A percentile compares a stretch with the other conserved stretches of the same genome.
These are phyloP conservation scores for Talaromyces sp. DNA, from an alignment of 2,329 filamentous ascomycete species.

Conservation along the genomic window DNA sequence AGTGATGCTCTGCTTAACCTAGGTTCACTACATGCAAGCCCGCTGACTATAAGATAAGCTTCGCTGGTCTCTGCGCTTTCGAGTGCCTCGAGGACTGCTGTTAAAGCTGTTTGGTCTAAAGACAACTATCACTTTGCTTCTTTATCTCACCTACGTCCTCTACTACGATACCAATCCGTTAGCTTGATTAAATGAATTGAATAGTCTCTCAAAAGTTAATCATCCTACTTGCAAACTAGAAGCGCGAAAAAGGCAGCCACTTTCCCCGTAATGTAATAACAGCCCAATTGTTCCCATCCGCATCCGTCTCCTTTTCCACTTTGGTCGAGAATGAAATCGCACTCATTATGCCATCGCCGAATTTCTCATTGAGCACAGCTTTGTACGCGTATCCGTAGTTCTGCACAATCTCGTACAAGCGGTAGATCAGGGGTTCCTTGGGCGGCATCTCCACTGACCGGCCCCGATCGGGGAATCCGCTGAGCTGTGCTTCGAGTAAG, in stretches of 20 bases:
- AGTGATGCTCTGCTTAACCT: conserved; percentile 11
- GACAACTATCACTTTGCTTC: not conserved
- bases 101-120: conserved; percentile 19
- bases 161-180: conserved; percentile 2
- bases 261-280: conserved; percentile 80
- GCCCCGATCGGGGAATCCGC: conserved; percentile 76
- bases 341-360: conserved; percentile 93
- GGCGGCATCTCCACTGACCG: conserved; percentile 77
- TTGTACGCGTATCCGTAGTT: conserved; percentile 98
- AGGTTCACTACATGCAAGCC: not conserved
- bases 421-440: conserved; percentile 81
- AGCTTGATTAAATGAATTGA: not conserved
- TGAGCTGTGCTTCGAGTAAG: conserved; percentile 60
- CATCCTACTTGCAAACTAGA: not conserved
- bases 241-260: conserved; percentile 58
- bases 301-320: conserved; percentile 90
- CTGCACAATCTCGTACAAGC: conserved; percentile 90
- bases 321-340: conserved; percentile 87
- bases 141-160: not conserved
- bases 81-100: conserved; percentile 33
- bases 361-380: conserved; percentile 92
- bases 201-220: not conserved
- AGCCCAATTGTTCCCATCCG: conserved; percentile 75
- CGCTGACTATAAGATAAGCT: conserved; percentile 20
- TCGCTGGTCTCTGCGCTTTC: conserved; percentile 31